A percentile compares a stretch with the other conserved stretches of the same genome.
Evolutionary conservation across 495 filamentous ascomycete genomes (phyloP).

Genomic region (Lasiosphaeris hirsuta): DNA sequence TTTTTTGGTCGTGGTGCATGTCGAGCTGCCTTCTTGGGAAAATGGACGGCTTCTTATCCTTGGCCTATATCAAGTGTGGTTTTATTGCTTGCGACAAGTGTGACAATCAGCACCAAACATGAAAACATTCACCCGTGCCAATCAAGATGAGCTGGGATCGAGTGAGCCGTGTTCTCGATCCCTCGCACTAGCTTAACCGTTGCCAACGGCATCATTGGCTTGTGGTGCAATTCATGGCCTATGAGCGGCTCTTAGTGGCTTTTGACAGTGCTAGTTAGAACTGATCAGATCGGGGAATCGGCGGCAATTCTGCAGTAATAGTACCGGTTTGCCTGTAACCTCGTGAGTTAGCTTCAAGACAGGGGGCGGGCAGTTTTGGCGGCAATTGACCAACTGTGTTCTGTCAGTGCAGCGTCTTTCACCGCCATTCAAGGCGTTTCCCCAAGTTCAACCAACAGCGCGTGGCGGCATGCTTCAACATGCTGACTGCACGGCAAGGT

Average conservation of each 20-base stretch:
- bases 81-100: slow-evolving; percentile 9
- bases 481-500: too few relatives aligned
- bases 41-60: slow-evolving; percentile 6
- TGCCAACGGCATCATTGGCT: neutral
- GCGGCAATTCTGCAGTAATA: too few relatives aligned
- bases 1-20: neutral
- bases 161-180: slow-evolving; percentile 5
- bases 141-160: slow-evolving; percentile 5
- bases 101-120: slow-evolving; percentile 20
- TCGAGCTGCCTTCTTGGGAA: slow-evolving; percentile 7
- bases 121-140: slow-evolving; percentile 26
- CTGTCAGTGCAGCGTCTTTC: too few relatives aligned
- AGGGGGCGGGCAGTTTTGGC: too few relatives aligned
- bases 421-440: too few relatives aligned
- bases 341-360: too few relatives aligned
- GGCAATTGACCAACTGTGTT: too few relatives aligned
- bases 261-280: too few relatives aligned
- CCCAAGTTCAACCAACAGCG: too few relatives aligned
- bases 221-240: neutral
- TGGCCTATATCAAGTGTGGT: slow-evolving; percentile 15
- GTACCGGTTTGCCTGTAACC: too few relatives aligned
- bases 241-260: neutral
- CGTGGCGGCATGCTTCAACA: too few relatives aligned
- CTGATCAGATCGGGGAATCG: too few relatives aligned
- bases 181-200: neutral